Evolutionary conservation across 768 basidiomycete genomes (phyloP), one percentile per base, ranked within the genome.

Genomic region (Lanmaoa rubissima): DNA sequence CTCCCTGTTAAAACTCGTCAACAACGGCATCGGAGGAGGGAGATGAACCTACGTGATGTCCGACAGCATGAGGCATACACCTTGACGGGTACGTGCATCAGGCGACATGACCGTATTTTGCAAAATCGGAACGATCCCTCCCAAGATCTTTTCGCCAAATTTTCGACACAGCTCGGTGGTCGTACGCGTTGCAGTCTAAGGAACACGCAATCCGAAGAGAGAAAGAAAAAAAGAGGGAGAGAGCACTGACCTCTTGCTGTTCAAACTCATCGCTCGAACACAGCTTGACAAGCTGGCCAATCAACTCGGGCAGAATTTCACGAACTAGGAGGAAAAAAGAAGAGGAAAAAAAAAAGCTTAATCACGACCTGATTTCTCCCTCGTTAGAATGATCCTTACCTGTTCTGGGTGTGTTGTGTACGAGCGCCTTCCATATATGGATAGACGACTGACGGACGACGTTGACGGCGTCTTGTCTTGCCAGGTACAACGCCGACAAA

Each of bases 381-480:
- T 14, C 3, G 10, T 28, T 4, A 24, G 17, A 36, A 0, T 1
- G 2, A 2, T 17, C 16, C 76, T 54, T 68, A 93, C 93, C 88
- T 61, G 94, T 96, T 44, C 88, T 80, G 6, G 93, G 94, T 0
- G 94, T 96, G 65, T 96, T 98, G 70, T 93, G 84, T 11, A 99
- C 95, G 60, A 98, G 79, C 5, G 94, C 96, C 74, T 98, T 98
- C 97, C 97, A 99, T 61, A 98, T 97, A 55, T 93, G 93, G 44
- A 96, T 84, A 0, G 95, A 91, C 3, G 93, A 85, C 69, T 93
- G 91, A 40, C 96, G 86, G 38, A 98, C 95, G 44, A 87, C 82
- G 41, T 84, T 86, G 61, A 97, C 92, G 13, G 90, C 81, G 71
- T 98, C 97, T 71, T 98, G 96, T 45, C 95, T 86, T 51, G 94